These are phyloP conservation scores for Solanum acaule DNA, from an alignment of 257 asterid genomes.

Conservation along the genomic window DNA sequence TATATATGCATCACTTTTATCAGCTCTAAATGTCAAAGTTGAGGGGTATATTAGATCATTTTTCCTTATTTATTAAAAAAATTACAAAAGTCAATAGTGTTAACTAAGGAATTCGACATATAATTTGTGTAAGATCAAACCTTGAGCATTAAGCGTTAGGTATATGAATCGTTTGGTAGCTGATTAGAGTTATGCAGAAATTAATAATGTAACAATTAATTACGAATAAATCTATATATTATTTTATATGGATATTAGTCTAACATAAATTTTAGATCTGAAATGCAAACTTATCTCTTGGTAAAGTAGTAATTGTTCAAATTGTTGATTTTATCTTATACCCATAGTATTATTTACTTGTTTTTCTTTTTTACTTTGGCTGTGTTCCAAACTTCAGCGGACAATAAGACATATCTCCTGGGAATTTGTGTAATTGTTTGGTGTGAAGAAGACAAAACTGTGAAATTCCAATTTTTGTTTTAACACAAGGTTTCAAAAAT, in stretches of 20 bases:
- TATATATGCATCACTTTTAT: too few species aligned
- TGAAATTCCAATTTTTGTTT: not conserved
- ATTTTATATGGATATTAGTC: too few species aligned
- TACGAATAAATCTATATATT: too few species aligned
- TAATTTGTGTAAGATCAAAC: not conserved
- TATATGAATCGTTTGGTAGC: not conserved
- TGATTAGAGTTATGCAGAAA: too few species aligned
- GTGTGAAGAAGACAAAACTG: not conserved
- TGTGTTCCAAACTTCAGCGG: not conserved
- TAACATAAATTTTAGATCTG: not conserved
- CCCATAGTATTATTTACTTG: too few species aligned
- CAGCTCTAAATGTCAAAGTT: too few species aligned
- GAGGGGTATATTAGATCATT: not conserved
- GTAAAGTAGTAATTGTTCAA: not conserved
- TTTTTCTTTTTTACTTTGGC: too few species aligned
- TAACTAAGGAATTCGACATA: not conserved
- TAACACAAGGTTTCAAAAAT: not conserved
- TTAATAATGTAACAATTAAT: too few species aligned
- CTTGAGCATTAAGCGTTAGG: not conserved
- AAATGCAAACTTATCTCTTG: not conserved
- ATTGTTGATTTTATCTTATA: too few species aligned
- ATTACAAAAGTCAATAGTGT: not conserved
- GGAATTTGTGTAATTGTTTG: constrained; percentile 1
- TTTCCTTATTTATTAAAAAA: too few species aligned
- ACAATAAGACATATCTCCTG: not conserved